phyloP scores from a whole-genome alignment of 257 asterid species.

The Voacanga thouarsii region DNA sequence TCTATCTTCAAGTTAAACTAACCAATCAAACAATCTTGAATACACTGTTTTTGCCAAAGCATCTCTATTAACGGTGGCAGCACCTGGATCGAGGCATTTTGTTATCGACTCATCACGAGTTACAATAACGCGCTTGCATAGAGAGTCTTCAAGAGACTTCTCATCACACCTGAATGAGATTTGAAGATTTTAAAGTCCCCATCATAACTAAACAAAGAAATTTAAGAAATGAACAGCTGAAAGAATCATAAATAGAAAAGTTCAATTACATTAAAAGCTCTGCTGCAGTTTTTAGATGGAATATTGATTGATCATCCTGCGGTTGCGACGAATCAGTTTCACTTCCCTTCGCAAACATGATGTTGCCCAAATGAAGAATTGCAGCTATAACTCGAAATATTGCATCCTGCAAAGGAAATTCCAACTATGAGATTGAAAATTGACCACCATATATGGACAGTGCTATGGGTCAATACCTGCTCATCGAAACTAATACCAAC shows the following conservation, averaged over 20 bases:
- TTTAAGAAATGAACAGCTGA: neutral
- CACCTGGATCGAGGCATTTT: constrained; percentile 61
- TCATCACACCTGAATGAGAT: constrained; percentile 63
- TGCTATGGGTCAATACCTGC: constrained; percentile 45
- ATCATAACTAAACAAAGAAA: constrained; percentile 1
- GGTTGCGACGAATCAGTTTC: constrained; percentile 78
- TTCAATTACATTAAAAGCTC: constrained; percentile 68
- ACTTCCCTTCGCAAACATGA: constrained; percentile 62
- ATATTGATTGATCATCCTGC: constrained; percentile 66
- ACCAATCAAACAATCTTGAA: constrained; percentile 90
- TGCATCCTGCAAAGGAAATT: constrained; percentile 57
- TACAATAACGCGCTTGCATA: constrained; percentile 81
- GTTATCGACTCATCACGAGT: constrained; percentile 91
- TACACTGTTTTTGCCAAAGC: constrained; percentile 80
- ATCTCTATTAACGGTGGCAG: constrained; percentile 76
- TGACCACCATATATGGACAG: constrained; percentile 10
- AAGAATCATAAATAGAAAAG: constrained; percentile 8
- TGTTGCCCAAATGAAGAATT: constrained; percentile 84
- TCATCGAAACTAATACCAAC: constrained; percentile 78
- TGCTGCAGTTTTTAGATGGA: constrained; percentile 68
- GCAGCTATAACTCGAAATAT: constrained; percentile 87
- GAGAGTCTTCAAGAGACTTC: constrained; percentile 72
- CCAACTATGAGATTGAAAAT: constrained; percentile 15
- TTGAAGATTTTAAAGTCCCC: constrained; percentile 13
- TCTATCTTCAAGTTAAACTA: constrained; percentile 23